phyloP scores from a whole-genome alignment of 331 rosid species.

The Saraca asoca region DNA sequence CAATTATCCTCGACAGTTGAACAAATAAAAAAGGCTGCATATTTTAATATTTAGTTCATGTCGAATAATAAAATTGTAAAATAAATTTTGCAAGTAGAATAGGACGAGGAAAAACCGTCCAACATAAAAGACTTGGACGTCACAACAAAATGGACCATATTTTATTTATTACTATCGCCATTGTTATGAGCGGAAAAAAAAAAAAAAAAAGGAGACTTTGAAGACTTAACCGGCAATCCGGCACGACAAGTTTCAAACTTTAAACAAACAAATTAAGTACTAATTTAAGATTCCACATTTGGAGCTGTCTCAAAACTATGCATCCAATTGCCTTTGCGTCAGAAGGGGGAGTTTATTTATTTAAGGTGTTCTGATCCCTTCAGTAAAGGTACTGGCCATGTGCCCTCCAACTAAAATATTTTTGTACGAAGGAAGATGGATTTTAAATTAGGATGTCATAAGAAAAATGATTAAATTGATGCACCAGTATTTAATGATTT shows the following conservation, averaged over 20 bases:
- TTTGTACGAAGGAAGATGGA: neutral
- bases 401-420: conserved; percentile 29
- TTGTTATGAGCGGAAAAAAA: too few relatives aligned
- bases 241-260: neutral
- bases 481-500: too few relatives aligned
- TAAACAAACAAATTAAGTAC: too few relatives aligned
- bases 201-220: too few relatives aligned
- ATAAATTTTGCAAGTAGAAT: neutral
- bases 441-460: too few relatives aligned
- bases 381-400: conserved; percentile 23
- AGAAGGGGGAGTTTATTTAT: neutral
- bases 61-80: too few relatives aligned
- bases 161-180: neutral
- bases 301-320: conserved; percentile 18
- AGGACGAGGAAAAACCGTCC: neutral
- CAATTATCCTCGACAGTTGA: neutral
- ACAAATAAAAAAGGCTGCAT: too few relatives aligned
- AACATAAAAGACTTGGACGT: neutral
- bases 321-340: too few relatives aligned
- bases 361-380: neutral
- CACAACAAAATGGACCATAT: neutral
- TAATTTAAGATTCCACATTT: neutral
- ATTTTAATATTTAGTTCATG: too few relatives aligned
- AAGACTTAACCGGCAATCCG: neutral
- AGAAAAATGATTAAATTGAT: too few relatives aligned